Percentiles rank a stretch among this genome's conserved stretches.
Conservation (phyloP, 2,329 filamentous ascomycete species). For the Cyclaneusma minus region DNA sequence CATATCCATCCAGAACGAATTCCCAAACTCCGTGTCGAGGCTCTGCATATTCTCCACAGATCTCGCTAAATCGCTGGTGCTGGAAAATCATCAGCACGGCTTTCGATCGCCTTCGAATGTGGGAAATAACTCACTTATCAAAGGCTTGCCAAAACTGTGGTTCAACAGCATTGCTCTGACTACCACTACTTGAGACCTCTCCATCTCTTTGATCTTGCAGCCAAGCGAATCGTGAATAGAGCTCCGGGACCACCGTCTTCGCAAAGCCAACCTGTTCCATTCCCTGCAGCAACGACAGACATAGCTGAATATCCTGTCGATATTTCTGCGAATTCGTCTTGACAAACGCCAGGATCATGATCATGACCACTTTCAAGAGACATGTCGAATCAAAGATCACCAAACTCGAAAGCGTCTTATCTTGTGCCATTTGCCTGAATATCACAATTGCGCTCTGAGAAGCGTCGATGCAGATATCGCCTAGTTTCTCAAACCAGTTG, state of each 20-base stretch:
- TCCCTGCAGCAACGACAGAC: conserved; percentile 5
- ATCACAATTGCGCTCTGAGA: conserved; percentile 6
- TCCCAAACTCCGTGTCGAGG: conserved; percentile 5
- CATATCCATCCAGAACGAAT: conserved; percentile 8
- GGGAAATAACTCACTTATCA: neutral
- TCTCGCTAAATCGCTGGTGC: conserved; percentile 1
- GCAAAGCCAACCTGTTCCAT: conserved; percentile 10
- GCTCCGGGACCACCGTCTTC: conserved; percentile 6
- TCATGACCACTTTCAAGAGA: conserved; percentile 8
- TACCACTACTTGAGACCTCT: neutral
- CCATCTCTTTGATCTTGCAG: conserved; percentile 5
- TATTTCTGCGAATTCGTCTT: conserved; percentile 5
- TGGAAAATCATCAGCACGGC: neutral
- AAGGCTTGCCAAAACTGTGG: neutral
- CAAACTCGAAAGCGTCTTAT: conserved; percentile 7
- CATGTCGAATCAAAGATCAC: conserved; percentile 7
- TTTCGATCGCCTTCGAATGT: conserved; percentile 1
- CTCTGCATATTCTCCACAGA: conserved; percentile 3
- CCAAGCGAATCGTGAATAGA: conserved; percentile 6
- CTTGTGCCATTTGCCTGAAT: conserved; percentile 7
- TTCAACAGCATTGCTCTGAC: conserved; percentile 4
- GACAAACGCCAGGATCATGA: conserved; percentile 6
- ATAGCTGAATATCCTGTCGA: conserved; percentile 4
- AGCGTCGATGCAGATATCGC: conserved; percentile 9
- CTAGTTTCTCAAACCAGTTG: conserved; percentile 8